Conservation (phyloP, 2,329 filamentous ascomycete genomes). For the Cucurbitaria berberidis region DNA sequence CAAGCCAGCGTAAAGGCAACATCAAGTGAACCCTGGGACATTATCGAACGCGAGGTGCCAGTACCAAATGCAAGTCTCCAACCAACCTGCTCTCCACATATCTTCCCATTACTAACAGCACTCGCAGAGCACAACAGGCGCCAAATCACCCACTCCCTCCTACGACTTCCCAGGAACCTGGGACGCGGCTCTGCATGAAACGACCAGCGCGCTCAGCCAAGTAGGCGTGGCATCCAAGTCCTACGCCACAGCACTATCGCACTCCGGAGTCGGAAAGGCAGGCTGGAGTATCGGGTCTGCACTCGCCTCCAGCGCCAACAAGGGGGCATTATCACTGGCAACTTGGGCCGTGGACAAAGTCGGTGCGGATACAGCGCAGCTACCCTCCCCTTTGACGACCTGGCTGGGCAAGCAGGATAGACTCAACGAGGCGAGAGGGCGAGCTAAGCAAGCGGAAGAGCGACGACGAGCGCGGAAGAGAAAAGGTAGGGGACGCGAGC, state of each 20-base stretch:
- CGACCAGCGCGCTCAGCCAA: constrained; percentile 8
- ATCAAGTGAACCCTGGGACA: not conserved
- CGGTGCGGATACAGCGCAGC: not conserved
- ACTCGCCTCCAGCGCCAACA: constrained; percentile 8
- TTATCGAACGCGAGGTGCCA: not conserved
- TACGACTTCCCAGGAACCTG: constrained; percentile 24
- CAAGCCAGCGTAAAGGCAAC: not conserved
- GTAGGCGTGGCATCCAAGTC: constrained; percentile 12
- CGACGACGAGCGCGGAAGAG: not conserved
- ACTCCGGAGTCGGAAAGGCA: constrained; percentile 18
- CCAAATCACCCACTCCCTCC: constrained; percentile 1
- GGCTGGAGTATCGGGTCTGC: constrained; percentile 18
- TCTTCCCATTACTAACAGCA: not conserved
- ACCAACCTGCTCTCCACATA: not conserved
- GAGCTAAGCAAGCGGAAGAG: not conserved
- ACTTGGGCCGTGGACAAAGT: constrained; percentile 4
- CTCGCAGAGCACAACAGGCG: not conserved
- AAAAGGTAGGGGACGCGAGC: not conserved
- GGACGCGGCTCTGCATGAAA: constrained; percentile 12
- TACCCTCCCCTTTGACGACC: constrained; percentile 4
- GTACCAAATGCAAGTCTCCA: not conserved
- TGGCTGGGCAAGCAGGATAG: no score
- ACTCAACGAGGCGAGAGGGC: constrained; percentile 6
- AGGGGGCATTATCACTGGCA: constrained; percentile 1
- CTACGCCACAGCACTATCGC: constrained; percentile 14